Evolutionary conservation across 1,284 basidiomycete genomes (phyloP), one percentile per base, ranked within the genome.

Genomic region (Fereydounia khargensis): DNA sequence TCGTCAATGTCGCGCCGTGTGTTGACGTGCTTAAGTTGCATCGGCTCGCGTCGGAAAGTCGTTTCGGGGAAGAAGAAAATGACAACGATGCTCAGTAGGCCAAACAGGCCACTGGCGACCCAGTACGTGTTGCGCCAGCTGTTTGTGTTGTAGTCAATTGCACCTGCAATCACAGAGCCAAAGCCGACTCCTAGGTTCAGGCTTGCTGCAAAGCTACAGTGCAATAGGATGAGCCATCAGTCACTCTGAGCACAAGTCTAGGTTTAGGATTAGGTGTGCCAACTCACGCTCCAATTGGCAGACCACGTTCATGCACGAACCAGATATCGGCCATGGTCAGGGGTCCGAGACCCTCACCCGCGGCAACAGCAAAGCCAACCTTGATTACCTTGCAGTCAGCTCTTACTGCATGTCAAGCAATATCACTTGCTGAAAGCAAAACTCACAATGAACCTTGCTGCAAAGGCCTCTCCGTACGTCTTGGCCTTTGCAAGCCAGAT

Each of bases 301-400:
- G 27, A 6, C 35, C 24, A 8, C 51, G 41, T 32, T 54, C 51
- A 37, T 54, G 51, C 6, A 54, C 9, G 32, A 42, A 47, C 51
- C 51, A 54, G 16, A 54, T 42, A 27, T 54, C 51, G 27, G 23
- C 32, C 39, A 54, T 54, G 16, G 51, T 54, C 19, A 54, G 28
- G 16, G 51, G 51, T 5, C 46, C 51, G 6, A 54, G 36, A 19
- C 42, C 27, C 30, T 54, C 51, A n/a, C 46, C 51, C 10, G 46
- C 45, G 14, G 46, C 51, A 6, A 39, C 24, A 9, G 46, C 20
- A 6, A 32, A 14, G 11, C 30, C 36, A 25, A 47, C 25, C n/a
- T n/a, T n/a, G n/a, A n/a, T n/a, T n/a, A n/a, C n/a, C n/a, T n/a
- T n/a, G n/a, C n/a, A n/a, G n/a, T n/a, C n/a, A n/a, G n/a, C n/a